Evolutionary conservation across 345 rosid genomes (phyloP), one percentile per base, ranked within the genome.

Genomic region (Eutrema japonicum): DNA sequence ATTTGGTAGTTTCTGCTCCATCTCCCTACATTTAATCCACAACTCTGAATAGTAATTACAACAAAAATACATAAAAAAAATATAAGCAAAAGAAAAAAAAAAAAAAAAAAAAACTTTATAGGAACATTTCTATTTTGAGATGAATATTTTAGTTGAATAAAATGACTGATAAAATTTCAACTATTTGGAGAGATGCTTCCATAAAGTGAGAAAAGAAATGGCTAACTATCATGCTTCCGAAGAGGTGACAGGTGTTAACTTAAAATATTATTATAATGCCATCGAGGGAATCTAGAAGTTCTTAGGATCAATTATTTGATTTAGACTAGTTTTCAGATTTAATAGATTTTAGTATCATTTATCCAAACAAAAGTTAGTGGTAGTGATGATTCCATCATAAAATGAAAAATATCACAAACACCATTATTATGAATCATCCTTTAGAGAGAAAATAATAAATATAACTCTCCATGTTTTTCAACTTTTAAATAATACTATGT

Each of bases 1-100:
- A 54, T 54, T 62, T 61, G 32, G 35, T 68, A 61, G 27, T 52
- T 36, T 62, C 52, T 54, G 45, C 29, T 12, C 12, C 48, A 49
- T 74, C 67, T 32, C 60, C 60, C 42, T 68, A 33, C 69, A 75
- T 75, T 60, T 69, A 68, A 67, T 67, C 40, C 62, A 41, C 54
- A 67, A n/a, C 55, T 74, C 63, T 59, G 41, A 41, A 67, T 50
- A 16, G 67, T 48, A 22, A 55, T 16, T 27, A 65, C 30, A 46
- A 66, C 27, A 7, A 33, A 27, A 41, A 42, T 3, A 12, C 27
- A 14, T 3, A 4, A 13, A 18, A 18, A 18, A 18, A 18, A 18
- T 18, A 18, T 18, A 18, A 18, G 22, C 0, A 18, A 18, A 18
- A 18, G 22, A 18, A 18, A 0, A 18, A 18, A 18, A 18, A 18